Percentiles rank a stretch among this genome's conserved stretches.
Evolutionary conservation across 2,329 filamentous ascomycete species (phyloP).

Genomic region (Dothidotthia symphoricarpi): DNA sequence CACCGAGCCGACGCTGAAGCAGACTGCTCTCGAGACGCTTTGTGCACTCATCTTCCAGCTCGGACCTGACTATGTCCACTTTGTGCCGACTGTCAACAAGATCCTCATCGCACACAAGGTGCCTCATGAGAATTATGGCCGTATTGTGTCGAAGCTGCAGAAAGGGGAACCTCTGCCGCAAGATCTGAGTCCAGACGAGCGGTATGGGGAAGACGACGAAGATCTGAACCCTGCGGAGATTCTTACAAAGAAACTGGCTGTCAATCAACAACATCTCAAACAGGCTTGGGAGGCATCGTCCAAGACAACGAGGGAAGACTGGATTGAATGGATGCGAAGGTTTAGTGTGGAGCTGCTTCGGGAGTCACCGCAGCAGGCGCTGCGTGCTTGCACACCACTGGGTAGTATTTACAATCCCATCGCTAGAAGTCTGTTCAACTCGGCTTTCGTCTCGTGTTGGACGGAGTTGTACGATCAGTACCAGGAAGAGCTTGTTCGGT

Average conservation of each 20-base stretch:
- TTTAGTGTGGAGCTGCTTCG: slow-evolving; percentile 94
- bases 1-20: slow-evolving; percentile 69
- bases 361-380: slow-evolving; percentile 92
- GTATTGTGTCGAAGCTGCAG: slow-evolving; percentile 87
- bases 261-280: slow-evolving; percentile 96
- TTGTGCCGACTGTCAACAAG: slow-evolving; percentile 91
- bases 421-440: slow-evolving; percentile 94
- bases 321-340: slow-evolving; percentile 97
- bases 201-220: slow-evolving; percentile 73
- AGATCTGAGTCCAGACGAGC: slow-evolving; percentile 82
- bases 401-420: slow-evolving; percentile 89
- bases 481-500: slow-evolving; percentile 92
- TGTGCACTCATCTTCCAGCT: slow-evolving; percentile 95
- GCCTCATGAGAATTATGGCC: slow-evolving; percentile 85
- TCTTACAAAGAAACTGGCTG: slow-evolving; percentile 87
- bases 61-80: slow-evolving; percentile 92
- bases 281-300: slow-evolving; percentile 95
- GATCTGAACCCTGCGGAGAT: slow-evolving; percentile 82
- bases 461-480: slow-evolving; percentile 96
- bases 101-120: slow-evolving; percentile 74
- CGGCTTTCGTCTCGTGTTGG: slow-evolving; percentile 98
- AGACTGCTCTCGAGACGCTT: slow-evolving; percentile 86
- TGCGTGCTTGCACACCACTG: slow-evolving; percentile 87
- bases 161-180: slow-evolving; percentile 95
- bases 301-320: slow-evolving; percentile 97